Evolutionary conservation across 2,329 filamentous ascomycete genomes (phyloP).

Genomic region (Pseudogymnoascus pannorum): DNA sequence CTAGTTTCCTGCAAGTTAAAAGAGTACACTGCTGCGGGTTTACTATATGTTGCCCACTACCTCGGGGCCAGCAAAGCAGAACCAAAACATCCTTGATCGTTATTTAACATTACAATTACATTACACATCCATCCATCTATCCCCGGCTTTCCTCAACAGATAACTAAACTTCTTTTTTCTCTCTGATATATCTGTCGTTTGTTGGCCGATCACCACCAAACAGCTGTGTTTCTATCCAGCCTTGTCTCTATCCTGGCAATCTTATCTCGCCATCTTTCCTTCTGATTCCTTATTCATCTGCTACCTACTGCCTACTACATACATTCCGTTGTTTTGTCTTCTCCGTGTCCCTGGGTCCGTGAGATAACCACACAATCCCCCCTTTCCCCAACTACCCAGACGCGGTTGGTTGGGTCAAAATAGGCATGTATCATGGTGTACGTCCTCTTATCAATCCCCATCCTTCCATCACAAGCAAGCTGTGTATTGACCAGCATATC

Average conservation of each 20-base stretch:
- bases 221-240: neutral
- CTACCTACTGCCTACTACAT: too few relatives aligned
- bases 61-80: neutral
- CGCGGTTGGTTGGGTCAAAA: neutral
- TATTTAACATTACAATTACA: conserved; percentile 1
- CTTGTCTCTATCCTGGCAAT: neutral
- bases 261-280: neutral
- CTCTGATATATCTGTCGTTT: neutral
- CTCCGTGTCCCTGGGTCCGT: neutral
- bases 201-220: neutral
- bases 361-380: neutral
- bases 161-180: neutral
- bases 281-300: neutral
- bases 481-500: conserved; percentile 34
- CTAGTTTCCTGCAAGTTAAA: neutral
- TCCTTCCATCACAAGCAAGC: neutral
- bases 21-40: neutral
- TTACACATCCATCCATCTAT: neutral
- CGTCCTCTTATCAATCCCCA: neutral
- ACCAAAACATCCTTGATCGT: neutral
- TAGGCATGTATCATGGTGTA: conserved; percentile 11
- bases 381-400: neutral
- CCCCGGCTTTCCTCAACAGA: neutral
- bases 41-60: neutral
- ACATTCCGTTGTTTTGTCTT: neutral